A percentile compares a stretch with the other conserved stretches of the same genome.
phyloP scores from a whole-genome alignment of 495 filamentous ascomycete species.

The Zalerion maritima region DNA sequence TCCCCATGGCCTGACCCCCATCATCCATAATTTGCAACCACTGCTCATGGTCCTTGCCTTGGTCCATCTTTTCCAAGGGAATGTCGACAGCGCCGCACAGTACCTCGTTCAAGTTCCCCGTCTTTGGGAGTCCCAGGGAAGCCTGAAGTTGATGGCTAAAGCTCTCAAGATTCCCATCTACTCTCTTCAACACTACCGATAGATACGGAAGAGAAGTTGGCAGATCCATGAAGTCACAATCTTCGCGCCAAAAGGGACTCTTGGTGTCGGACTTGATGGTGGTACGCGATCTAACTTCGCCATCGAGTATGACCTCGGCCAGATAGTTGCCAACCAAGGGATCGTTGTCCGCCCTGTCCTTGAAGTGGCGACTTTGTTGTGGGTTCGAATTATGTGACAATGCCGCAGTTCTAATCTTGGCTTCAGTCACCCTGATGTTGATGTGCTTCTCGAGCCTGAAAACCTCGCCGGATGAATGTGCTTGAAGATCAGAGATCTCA shows the following conservation, averaged over 20 bases:
- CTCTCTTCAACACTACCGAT: slow-evolving; percentile 67
- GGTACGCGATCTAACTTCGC: slow-evolving; percentile 75
- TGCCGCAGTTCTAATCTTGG: slow-evolving; percentile 27
- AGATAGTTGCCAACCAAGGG: slow-evolving; percentile 49
- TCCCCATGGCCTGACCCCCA: slow-evolving; percentile 56
- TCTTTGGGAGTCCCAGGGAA: slow-evolving; percentile 25
- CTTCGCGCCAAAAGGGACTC: slow-evolving; percentile 90
- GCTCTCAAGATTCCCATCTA: slow-evolving; percentile 31
- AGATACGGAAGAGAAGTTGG: slow-evolving; percentile 65
- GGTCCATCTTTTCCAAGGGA: slow-evolving; percentile 66
- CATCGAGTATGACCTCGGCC: slow-evolving; percentile 83
- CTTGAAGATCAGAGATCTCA: slow-evolving; percentile 25
- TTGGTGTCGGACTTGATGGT: slow-evolving; percentile 66
- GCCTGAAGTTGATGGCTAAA: slow-evolving; percentile 29
- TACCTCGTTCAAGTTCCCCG: slow-evolving; percentile 22
- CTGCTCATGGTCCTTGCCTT: slow-evolving; percentile 67
- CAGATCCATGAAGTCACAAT: slow-evolving; percentile 74
- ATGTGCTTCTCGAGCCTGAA: slow-evolving; percentile 48
- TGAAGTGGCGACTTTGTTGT: slow-evolving; percentile 20
- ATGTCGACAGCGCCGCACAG: slow-evolving; percentile 66
- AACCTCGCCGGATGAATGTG: slow-evolving; percentile 26
- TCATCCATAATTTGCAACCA: slow-evolving; percentile 79
- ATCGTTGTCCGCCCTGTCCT: slow-evolving; percentile 22
- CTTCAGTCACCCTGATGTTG: slow-evolving; percentile 40
- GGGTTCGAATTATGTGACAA: slow-evolving; percentile 12